Conservation (phyloP, 768 basidiomycete genomes). For the Russula olivacea region DNA sequence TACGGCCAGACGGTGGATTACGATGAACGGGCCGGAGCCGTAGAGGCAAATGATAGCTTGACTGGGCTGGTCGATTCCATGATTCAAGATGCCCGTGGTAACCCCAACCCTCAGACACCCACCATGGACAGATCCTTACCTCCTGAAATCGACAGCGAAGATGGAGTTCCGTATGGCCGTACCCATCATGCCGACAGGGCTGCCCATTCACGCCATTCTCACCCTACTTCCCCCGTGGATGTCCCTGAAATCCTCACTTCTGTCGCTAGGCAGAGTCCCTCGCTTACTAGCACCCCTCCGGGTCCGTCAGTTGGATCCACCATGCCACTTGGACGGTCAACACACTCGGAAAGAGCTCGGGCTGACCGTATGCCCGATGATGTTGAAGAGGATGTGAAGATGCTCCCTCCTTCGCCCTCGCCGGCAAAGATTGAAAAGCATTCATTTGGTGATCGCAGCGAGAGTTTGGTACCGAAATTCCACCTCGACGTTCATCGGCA, state of each 20-base stretch:
- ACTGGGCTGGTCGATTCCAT: conserved; percentile 69
- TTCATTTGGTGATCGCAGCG: conserved; percentile 24
- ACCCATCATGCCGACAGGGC: conserved; percentile 55
- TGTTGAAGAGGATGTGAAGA: conserved; percentile 38
- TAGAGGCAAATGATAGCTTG: conserved; percentile 48
- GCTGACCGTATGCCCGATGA: conserved; percentile 27
- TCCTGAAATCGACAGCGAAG: conserved; percentile 55
- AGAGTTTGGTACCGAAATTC: conserved; percentile 36
- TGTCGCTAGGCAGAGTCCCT: conserved; percentile 18
- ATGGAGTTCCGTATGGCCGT: conserved; percentile 57
- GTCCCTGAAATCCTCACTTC: conserved; percentile 7
- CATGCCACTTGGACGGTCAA: conserved; percentile 36
- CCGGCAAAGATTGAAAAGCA: conserved; percentile 33
- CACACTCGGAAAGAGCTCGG: conserved; percentile 35
- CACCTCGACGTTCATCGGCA: conserved; percentile 26
- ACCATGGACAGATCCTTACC: conserved; percentile 37
- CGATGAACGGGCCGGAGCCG: conserved; percentile 21
- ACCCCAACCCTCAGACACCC: conserved; percentile 40
- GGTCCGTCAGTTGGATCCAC: conserved; percentile 28
- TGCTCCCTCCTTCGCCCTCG: conserved; percentile 47
- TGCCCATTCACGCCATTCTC: conserved; percentile 35
- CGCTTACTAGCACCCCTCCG: conserved; percentile 25
- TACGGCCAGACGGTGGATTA: conserved; percentile 19
- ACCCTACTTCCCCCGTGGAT: conserved; percentile 26
- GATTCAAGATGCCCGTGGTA: conserved; percentile 42